phyloP scores from a whole-genome alignment of 2,329 filamentous ascomycete species.

The Calonectria hawksworthii region DNA sequence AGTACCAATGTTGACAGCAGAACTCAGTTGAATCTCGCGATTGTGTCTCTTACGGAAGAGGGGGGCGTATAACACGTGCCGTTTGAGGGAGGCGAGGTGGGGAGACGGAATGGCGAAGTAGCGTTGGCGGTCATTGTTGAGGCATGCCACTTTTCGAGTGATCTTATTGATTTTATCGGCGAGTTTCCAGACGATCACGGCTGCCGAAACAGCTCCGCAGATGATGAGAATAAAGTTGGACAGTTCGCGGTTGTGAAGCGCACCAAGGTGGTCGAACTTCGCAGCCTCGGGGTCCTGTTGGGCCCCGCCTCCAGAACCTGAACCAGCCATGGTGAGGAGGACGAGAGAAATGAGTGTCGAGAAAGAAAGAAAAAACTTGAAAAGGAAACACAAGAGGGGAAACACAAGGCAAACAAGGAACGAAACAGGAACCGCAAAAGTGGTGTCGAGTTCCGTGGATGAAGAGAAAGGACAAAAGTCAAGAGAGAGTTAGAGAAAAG shows the following conservation, averaged over 20 bases:
- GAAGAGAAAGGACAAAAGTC: neutral
- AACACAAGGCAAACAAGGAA: neutral
- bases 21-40: conserved; percentile 72
- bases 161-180: conserved; percentile 73
- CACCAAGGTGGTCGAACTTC: conserved; percentile 22
- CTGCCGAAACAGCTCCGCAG: conserved; percentile 73
- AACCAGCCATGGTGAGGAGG: conserved; percentile 5
- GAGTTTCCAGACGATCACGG: conserved; percentile 77
- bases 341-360: neutral
- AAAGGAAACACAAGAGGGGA: conserved; percentile 14
- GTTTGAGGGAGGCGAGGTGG: conserved; percentile 73
- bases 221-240: conserved; percentile 73
- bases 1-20: conserved; percentile 70
- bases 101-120: conserved; percentile 78
- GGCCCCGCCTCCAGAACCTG: conserved; percentile 42
- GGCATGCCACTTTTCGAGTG: conserved; percentile 79
- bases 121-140: conserved; percentile 83
- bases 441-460: neutral
- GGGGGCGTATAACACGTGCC: conserved; percentile 80
- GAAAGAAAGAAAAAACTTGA: conserved; percentile 7
- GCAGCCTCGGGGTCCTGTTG: conserved; percentile 29
- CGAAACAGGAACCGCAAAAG: neutral
- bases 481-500: neutral
- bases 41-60: conserved; percentile 74
- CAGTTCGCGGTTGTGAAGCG: conserved; percentile 62